Base-by-base conservation (phyloP, 352 stramenopile genomes). In the Globisporangium barbulae region DNA sequence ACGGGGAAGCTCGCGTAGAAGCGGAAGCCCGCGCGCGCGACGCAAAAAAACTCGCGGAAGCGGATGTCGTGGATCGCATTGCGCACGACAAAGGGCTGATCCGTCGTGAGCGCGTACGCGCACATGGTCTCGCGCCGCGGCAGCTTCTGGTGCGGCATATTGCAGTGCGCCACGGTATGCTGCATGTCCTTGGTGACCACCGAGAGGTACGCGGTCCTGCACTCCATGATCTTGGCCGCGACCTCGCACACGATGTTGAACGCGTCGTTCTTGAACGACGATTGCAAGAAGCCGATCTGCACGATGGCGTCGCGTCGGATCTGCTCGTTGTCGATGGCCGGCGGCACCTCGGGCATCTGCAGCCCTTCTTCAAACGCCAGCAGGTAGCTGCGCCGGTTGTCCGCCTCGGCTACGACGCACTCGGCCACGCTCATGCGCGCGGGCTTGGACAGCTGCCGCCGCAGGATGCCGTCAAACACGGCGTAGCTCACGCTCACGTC, bases 1-100 rank as follows among this genome's bases (percentile, higher is more conserved):
- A 79, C 53, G 0, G 72, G 69, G 59, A 79, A 79, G 45, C 70
- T 76, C 39, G 69, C 69, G 64, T 73, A 77, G 53, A 79, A 79
- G 41, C 64, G 54, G 56, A 79, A 64, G 13, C 66, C 62, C 6
- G 57, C 59, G 31, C 69, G 66, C 49, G 69, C 64, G 19, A 77
- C 67, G 45, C 59, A 77, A 35, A 73, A 76, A 39, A 77, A 75
- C 25, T 75, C 62, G n/a, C 69, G 63, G 70, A 77, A 77, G 37
- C 72, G 72, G 30, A 76, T 48, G 54, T 77, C 72, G 52, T 73
- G 69, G 30, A 68, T 42, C 5, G 72, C 57, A 45, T 79, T 72
- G 39, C 66, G 69, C 33, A 79, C 69, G 31, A 79, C 62, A 31
- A 76, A 76, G 21, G 72, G 72, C 35, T 50, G 50, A 44, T 79